Evolutionary conservation across 1,139 yeast genomes (phyloP).

Genomic region (Meyerozyma sp.): DNA sequence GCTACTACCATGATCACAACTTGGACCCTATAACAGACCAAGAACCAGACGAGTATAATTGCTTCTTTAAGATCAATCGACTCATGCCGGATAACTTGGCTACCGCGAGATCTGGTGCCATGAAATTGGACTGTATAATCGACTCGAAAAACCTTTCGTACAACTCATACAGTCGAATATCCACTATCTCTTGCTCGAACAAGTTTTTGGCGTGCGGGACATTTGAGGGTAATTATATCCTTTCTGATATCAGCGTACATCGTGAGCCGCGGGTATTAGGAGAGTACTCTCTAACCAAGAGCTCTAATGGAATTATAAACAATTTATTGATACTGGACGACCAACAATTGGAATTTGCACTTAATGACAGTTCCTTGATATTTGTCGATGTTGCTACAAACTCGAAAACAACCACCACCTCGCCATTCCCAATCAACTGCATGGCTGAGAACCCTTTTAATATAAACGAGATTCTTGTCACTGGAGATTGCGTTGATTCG

Average conservation of each 20-base stretch:
- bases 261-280: constrained; percentile 20
- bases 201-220: constrained; percentile 49
- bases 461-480: constrained; percentile 35
- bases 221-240: constrained; percentile 47
- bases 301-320: constrained; percentile 52
- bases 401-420: constrained; percentile 7
- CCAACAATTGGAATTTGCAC: constrained; percentile 25
- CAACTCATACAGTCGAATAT: constrained; percentile 36
- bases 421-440: constrained; percentile 51
- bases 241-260: constrained; percentile 27
- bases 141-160: constrained; percentile 30
- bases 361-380: constrained; percentile 45
- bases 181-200: constrained; percentile 43
- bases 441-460: constrained; percentile 34
- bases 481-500: constrained; percentile 46
- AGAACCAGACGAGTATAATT: constrained; percentile 20
- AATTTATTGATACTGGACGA: constrained; percentile 35
- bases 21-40: constrained; percentile 17
- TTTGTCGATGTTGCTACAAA: constrained; percentile 26
- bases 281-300: constrained; percentile 38
- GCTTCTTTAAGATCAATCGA: constrained; percentile 34
- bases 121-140: constrained; percentile 31
- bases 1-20: constrained; percentile 30
- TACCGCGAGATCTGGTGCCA: constrained; percentile 17
- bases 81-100: constrained; percentile 22